Conservation (phyloP, 2,329 filamentous ascomycete species). For the Pyrenophora graminea region DNA sequence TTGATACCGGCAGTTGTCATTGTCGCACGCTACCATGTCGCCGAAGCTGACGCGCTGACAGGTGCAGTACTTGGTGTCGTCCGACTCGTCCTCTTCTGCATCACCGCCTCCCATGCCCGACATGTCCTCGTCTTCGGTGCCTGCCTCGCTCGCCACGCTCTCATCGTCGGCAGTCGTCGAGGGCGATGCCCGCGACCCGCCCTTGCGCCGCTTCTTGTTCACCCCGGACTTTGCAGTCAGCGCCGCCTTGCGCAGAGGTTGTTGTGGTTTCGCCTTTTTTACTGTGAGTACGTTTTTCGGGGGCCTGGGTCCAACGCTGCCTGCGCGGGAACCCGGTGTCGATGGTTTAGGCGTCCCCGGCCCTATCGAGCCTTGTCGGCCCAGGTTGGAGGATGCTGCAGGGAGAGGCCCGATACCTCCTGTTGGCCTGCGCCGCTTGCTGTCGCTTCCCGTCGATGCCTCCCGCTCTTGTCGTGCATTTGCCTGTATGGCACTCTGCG, state of each 20-base stretch:
- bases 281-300: constrained; percentile 53
- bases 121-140: constrained; percentile 56
- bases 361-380: constrained; percentile 63
- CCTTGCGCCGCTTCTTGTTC: constrained; percentile 46
- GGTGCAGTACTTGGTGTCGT: constrained; percentile 77
- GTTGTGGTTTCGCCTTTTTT: constrained; percentile 61
- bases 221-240: constrained; percentile 42
- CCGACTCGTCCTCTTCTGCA: constrained; percentile 67
- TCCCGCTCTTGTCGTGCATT: constrained; percentile 54
- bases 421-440: constrained; percentile 63
- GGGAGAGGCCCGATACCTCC: constrained; percentile 58
- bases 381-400: constrained; percentile 58
- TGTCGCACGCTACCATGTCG: constrained; percentile 89
- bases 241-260: constrained; percentile 47
- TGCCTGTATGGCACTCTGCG: constrained; percentile 39
- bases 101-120: constrained; percentile 50
- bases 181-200: constrained; percentile 46
- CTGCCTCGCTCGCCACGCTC: constrained; percentile 54
- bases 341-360: constrained; percentile 65
- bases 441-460: constrained; percentile 59
- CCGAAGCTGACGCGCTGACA: constrained; percentile 84
- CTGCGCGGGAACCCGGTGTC: constrained; percentile 61
- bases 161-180: constrained; percentile 57
- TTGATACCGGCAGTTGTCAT: constrained; percentile 77
- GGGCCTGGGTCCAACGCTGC: constrained; percentile 60